Percentiles rank a stretch among this genome's conserved stretches.
phyloP scores from a whole-genome alignment of 371 early-diverging fungal species.

The Mortierella sp. region DNA sequence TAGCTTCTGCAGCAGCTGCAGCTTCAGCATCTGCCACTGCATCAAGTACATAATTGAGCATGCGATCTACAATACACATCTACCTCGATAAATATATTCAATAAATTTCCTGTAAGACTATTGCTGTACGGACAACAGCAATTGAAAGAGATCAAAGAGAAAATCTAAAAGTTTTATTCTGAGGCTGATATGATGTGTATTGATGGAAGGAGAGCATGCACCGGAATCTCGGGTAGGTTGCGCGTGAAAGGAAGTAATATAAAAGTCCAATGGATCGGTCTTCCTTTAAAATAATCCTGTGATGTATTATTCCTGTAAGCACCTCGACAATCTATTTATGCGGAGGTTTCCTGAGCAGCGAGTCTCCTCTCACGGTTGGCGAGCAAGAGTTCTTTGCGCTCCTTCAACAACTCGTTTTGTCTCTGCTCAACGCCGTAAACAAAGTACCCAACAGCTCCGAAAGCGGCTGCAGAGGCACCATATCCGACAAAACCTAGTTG shows the following conservation, averaged over 20 bases:
- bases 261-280: neutral
- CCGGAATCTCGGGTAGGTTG: neutral
- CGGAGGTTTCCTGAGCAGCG: conserved; percentile 41
- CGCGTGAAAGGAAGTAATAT: neutral
- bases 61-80: neutral
- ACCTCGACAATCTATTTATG: conserved; percentile 16
- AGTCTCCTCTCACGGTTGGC: conserved; percentile 56
- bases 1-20: conserved; percentile 21
- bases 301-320: neutral
- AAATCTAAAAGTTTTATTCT: conserved; percentile 4
- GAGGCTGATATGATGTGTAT: neutral
- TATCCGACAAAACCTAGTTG: conserved; percentile 55
- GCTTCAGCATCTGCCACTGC: neutral
- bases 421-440: conserved; percentile 51
- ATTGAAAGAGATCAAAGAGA: no score
- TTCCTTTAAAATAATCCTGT: neutral
- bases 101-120: neutral
- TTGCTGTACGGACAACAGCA: no score
- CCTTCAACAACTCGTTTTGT: conserved; percentile 57
- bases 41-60: neutral
- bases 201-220: neutral
- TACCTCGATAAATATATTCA: neutral
- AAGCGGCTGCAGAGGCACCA: conserved; percentile 41
- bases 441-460: conserved; percentile 53
- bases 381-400: conserved; percentile 50